Base-by-base conservation (phyloP, 768 basidiomycete genomes). In the Boletus sp. region DNA sequence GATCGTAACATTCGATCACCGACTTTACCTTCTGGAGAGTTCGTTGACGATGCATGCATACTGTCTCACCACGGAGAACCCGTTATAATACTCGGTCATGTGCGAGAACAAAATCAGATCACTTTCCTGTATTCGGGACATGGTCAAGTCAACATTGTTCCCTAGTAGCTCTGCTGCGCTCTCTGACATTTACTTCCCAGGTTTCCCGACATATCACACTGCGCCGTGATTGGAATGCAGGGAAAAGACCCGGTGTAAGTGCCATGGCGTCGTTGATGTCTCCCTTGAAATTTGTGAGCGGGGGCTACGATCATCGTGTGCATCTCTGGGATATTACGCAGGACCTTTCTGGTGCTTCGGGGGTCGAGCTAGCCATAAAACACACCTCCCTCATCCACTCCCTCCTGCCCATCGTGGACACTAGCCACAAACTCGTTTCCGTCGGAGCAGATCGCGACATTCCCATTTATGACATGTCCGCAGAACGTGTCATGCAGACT, bases 401-500 rank as follows among this genome's bases (percentile, higher is more conserved):
- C 13, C 67, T 82, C 6, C 61, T 82, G 4, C 61, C 75, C 13
- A 62, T 77, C 33, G 64, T 70, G 25, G 78, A 81, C 58, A 73
- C 76, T 0, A 79, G 75, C 50, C 72, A 74, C 56, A 82, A 79
- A 60, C 70, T 80, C 14, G 50, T 77, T 17, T 74, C 78, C 21
- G 75, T 77, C 13, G 76, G 79, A 37, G 80, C 79, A 17, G 80
- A 82, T 62, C 74, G 79, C 61, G 73, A 66, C 49, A 69, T 78
- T 40, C 69, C 70, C 47, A 39, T 78, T 15, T 81, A 70, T 68
- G 81, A 82, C 63, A 57, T 82, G 19, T 70, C 77, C 13, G 74
- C 78, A 21, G 75, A 77, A 61, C 74, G 76, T 8, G 72, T 77
- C 33, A 68, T 71, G 21, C 71, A 70, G 40, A 73, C 71, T 11